Percentiles rank a stretch among this genome's conserved stretches.
These are phyloP conservation scores for Euphorbia schlechtendalii DNA, from an alignment of 441 rosid genomes.

Conservation along the genomic window DNA sequence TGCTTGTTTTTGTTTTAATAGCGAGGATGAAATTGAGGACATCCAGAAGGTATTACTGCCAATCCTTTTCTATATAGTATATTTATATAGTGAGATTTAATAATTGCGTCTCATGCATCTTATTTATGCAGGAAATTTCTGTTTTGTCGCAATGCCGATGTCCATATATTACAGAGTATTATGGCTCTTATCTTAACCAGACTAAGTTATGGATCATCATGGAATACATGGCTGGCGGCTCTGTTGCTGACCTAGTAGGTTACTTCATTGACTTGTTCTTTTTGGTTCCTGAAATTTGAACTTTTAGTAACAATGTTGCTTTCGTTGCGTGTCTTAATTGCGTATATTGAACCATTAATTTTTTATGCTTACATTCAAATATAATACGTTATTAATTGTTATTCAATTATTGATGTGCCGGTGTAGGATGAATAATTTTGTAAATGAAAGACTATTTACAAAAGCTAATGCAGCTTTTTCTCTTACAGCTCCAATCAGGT, in stretches of 20 bases:
- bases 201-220: constrained; percentile 99
- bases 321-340: neutral
- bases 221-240: constrained; percentile 99
- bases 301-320: neutral
- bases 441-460: constrained; percentile 3
- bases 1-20: constrained; percentile 26
- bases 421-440: neutral
- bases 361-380: neutral
- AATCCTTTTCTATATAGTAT: constrained; percentile 15
- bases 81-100: constrained; percentile 11
- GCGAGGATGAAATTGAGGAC: constrained; percentile 99
- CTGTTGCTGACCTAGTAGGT: constrained; percentile 99
- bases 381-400: neutral
- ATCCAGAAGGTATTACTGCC: constrained; percentile 75
- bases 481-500: constrained; percentile 85
- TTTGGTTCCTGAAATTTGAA: constrained; percentile 15
- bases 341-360: neutral
- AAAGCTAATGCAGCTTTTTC: constrained; percentile 21
- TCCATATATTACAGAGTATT: constrained; percentile 92
- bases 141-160: constrained; percentile 97
- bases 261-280: constrained; percentile 28
- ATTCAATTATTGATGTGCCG: neutral
- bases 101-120: constrained; percentile 31
- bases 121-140: constrained; percentile 82
- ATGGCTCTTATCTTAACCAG: constrained; percentile 96